Percentiles rank a stretch among this genome's conserved stretches.
Evolutionary conservation across 2,329 filamentous ascomycete species (phyloP).

Genomic region (Cytospora leucostoma): DNA sequence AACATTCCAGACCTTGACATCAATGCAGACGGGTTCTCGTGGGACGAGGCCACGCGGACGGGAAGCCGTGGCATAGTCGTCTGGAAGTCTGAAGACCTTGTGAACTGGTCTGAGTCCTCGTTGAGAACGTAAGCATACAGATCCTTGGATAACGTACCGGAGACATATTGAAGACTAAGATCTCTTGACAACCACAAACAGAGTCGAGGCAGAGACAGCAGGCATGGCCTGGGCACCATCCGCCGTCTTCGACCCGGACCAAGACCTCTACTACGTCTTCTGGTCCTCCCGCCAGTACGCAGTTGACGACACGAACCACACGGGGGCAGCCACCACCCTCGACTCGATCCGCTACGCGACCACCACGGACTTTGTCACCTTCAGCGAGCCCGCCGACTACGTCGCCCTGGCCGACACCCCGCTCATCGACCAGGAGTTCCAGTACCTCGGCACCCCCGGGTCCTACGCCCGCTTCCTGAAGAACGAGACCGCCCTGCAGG

Average conservation of each 20-base stretch:
- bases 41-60: constrained; percentile 39
- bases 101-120: constrained; percentile 38
- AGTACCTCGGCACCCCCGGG: constrained; percentile 43
- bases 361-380: constrained; percentile 51
- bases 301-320: constrained; percentile 46
- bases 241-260: constrained; percentile 39
- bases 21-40: constrained; percentile 38
- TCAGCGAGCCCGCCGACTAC: constrained; percentile 48
- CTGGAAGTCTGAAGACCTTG: constrained; percentile 40
- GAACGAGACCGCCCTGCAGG: constrained; percentile 50
- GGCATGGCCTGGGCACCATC: constrained; percentile 44
- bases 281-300: constrained; percentile 50
- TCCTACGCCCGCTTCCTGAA: constrained; percentile 52
- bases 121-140: constrained; percentile 29
- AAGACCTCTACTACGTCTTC: constrained; percentile 48
- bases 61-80: constrained; percentile 41
- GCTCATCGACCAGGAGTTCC: constrained; percentile 53
- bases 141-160: background rate
- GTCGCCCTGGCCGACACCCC: constrained; percentile 43
- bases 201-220: constrained; percentile 38
- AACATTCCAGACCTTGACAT: constrained; percentile 39
- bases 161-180: background rate
- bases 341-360: constrained; percentile 52
- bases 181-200: constrained; percentile 19
- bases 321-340: constrained; percentile 41